These are phyloP conservation scores for Yamadazyma mexicana DNA, from an alignment of 1,139 yeast species.

Conservation along the genomic window DNA sequence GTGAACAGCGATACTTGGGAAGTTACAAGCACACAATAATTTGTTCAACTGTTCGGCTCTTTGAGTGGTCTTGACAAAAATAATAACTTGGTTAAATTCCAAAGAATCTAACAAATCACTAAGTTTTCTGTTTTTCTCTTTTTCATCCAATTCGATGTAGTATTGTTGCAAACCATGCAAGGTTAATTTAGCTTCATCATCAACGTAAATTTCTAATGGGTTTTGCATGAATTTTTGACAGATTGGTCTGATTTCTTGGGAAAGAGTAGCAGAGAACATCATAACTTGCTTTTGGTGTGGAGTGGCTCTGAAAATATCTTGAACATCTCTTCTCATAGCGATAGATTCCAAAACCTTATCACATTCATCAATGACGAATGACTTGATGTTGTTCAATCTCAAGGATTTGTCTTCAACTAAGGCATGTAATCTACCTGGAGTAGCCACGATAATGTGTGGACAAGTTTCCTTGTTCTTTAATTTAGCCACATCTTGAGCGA, in stretches of 20 bases:
- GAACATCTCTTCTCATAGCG: slow-evolving; percentile 98
- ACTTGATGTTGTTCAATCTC: slow-evolving; percentile 86
- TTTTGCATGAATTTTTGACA: slow-evolving; percentile 98
- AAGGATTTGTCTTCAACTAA: slow-evolving; percentile 88
- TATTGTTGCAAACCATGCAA: slow-evolving; percentile 98
- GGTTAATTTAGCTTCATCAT: slow-evolving; percentile 96
- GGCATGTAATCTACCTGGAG: slow-evolving; percentile 97
- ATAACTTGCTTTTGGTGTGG: slow-evolving; percentile 99
- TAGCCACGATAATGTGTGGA: slow-evolving; percentile 96
- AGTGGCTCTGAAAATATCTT: slow-evolving; percentile 95
- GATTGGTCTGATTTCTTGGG: slow-evolving; percentile 92
- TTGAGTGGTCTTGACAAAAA: slow-evolving; percentile 87
- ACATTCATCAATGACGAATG: slow-evolving; percentile 97
- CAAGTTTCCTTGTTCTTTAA: slow-evolving; percentile 91
- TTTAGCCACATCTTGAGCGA: slow-evolving; percentile 81
- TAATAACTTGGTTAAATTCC: slow-evolving; percentile 97
- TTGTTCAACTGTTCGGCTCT: slow-evolving; percentile 93
- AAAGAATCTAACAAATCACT: slow-evolving; percentile 90
- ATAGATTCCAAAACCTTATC: slow-evolving; percentile 92
- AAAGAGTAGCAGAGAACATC: slow-evolving; percentile 98
- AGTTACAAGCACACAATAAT: slow-evolving; percentile 86
- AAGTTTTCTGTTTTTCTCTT: slow-evolving; percentile 90
- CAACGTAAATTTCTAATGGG: slow-evolving; percentile 96
- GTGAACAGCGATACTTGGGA: slow-evolving; percentile 97
- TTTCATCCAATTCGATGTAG: slow-evolving; percentile 84